phyloP scores from a whole-genome alignment of 2,329 filamentous ascomycete species.

The Neonectria hederae region DNA sequence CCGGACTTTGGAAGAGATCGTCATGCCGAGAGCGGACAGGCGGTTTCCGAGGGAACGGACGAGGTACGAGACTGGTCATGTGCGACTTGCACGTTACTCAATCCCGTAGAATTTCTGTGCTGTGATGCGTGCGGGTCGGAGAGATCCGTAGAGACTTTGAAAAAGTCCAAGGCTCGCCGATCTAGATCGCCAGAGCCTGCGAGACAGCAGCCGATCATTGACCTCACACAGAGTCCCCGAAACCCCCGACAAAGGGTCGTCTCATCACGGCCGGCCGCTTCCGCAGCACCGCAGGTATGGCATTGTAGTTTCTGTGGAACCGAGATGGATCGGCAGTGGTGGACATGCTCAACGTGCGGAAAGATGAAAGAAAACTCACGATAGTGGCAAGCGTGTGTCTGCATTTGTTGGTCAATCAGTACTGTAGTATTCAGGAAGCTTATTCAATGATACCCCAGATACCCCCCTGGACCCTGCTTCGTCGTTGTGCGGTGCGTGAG shows the following conservation, averaged over 20 bases:
- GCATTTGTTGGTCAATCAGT: constrained; percentile 13
- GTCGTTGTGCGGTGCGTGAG: constrained; percentile 18
- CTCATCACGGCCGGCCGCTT: constrained; percentile 18
- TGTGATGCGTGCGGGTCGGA: constrained; percentile 67
- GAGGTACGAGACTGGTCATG: constrained; percentile 59
- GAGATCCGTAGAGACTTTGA: constrained; percentile 41
- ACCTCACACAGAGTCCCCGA: constrained; percentile 49
- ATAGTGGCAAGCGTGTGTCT: constrained; percentile 20
- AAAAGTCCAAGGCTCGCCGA: constrained; percentile 29
- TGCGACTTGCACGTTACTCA: constrained; percentile 65
- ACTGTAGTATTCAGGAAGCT: constrained; percentile 10
- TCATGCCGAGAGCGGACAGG: neutral
- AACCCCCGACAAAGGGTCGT: constrained; percentile 28
- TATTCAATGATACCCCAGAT: constrained; percentile 27
- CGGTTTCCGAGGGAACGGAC: constrained; percentile 5
- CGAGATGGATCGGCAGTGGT: constrained; percentile 63
- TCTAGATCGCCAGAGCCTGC: constrained; percentile 23
- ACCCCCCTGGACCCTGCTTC: constrained; percentile 15
- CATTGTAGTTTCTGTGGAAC: constrained; percentile 62
- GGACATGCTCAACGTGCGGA: constrained; percentile 65
- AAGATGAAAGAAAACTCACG: constrained; percentile 61
- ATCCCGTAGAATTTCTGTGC: constrained; percentile 58
- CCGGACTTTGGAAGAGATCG: neutral
- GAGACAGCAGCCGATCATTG: constrained; percentile 40
- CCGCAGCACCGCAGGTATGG: constrained; percentile 53